Conservation (phyloP, 2,329 filamentous ascomycete species). For the Aspergillus sojae region DNA sequence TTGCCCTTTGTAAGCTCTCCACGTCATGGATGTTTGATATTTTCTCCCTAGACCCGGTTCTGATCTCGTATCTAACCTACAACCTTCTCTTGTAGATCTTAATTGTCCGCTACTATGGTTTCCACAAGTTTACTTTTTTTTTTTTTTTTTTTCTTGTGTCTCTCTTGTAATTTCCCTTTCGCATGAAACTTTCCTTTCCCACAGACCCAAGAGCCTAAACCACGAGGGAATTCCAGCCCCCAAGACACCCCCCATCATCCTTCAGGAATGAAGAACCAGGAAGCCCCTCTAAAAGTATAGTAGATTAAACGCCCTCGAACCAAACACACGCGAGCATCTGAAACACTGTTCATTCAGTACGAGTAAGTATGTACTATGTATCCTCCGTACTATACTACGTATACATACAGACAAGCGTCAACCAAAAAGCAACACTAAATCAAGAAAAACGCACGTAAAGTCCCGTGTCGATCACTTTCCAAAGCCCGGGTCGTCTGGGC, state of each 20-base stretch:
- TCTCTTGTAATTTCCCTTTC: neutral
- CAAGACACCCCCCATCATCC: neutral
- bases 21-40: slow-evolving; percentile 1
- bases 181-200: neutral
- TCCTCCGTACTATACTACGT: neutral
- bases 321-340: neutral
- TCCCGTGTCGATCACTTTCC: slow-evolving; percentile 22
- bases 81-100: neutral
- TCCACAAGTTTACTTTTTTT: neutral
- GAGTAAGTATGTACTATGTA: neutral
- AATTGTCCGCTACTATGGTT: neutral
- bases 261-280: neutral
- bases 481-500: slow-evolving; percentile 16
- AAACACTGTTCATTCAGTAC: neutral
- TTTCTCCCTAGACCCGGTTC: neutral
- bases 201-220: neutral
- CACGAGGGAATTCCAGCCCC: neutral
- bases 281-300: neutral
- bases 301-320: slow-evolving; percentile 1
- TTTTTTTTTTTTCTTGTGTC: neutral
- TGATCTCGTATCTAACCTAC: neutral
- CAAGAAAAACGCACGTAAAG: slow-evolving; percentile 11
- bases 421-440: neutral
- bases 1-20: neutral
- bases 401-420: neutral